Conservation (phyloP, 441 rosid genomes). For the Jatropha podagrica region DNA sequence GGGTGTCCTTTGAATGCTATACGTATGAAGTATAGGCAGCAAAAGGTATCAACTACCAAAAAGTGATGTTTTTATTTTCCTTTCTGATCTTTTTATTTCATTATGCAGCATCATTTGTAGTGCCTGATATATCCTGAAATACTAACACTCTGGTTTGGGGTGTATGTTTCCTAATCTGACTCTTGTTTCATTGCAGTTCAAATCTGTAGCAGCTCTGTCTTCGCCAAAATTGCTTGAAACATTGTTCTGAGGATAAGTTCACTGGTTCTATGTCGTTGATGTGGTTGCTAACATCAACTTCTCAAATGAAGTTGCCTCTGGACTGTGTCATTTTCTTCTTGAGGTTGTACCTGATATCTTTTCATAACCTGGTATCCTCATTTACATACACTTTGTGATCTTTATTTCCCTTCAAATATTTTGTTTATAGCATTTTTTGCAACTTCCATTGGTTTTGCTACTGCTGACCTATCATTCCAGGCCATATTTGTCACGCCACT, state of each 20-base stretch:
- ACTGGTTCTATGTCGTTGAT: constrained; percentile 28
- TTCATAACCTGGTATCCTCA: constrained; percentile 13
- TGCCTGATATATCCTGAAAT: not conserved
- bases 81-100: not conserved
- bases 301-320: constrained; percentile 20
- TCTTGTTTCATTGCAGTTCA: constrained; percentile 54
- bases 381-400: constrained; percentile 15
- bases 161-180: constrained; percentile 12
- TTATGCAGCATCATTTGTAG: not conserved
- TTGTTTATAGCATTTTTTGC: constrained; percentile 24
- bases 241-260: constrained; percentile 49
- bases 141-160: too few species aligned
- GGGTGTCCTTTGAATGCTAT: constrained; percentile 60
- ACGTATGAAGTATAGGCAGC: constrained; percentile 64
- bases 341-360: constrained; percentile 24
- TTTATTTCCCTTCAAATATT: not conserved
- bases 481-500: constrained; percentile 17
- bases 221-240: constrained; percentile 52
- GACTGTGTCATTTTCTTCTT: constrained; percentile 10
- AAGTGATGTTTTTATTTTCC: not conserved
- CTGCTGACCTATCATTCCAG: constrained; percentile 22
- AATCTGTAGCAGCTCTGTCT: constrained; percentile 61
- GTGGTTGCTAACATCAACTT: constrained; percentile 26
- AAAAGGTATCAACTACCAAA: constrained; percentile 46
- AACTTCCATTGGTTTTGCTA: constrained; percentile 21